These are phyloP conservation scores for Argentina anserina DNA, from an alignment of 306 rosid species.

Conservation along the genomic window DNA sequence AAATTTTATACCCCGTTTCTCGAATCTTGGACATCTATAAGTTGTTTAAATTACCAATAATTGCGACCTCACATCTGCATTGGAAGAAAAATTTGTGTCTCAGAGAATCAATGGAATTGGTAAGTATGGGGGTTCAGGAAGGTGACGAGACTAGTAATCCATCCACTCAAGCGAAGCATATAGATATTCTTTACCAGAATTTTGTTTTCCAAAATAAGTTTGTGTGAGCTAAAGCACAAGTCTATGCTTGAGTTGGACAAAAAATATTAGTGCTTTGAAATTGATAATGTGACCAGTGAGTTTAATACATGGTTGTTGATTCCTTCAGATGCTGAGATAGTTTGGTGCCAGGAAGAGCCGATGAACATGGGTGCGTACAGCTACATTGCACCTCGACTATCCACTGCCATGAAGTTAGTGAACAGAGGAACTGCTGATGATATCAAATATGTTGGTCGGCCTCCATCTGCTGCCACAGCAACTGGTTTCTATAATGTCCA, in stretches of 20 bases:
- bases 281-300: conserved; percentile 11
- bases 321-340: conserved; percentile 79
- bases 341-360: conserved; percentile 98
- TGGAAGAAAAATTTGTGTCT: not conserved
- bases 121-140: not conserved
- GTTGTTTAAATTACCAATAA: not conserved
- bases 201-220: not conserved
- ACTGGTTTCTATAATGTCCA: conserved; percentile 81
- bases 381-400: conserved; percentile 66
- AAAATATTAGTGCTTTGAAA: not conserved
- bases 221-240: not conserved
- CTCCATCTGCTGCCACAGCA: conserved; percentile 89
- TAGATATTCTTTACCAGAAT: not conserved
- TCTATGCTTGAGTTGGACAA: not conserved
- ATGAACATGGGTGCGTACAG: conserved; percentile 96
- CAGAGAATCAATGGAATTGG: not conserved
- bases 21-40: not conserved
- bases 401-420: conserved; percentile 61
- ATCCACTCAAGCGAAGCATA: not conserved
- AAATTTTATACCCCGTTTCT: not conserved
- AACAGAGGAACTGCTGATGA: conserved; percentile 64
- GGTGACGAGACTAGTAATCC: not conserved
- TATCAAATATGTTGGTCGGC: conserved; percentile 74
- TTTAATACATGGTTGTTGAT: conserved; percentile 18
- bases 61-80: not conserved